A percentile compares a stretch with the other conserved stretches of the same genome.
phyloP scores from a whole-genome alignment of 192 early-diverging fungal species.

The Backusella circina region DNA sequence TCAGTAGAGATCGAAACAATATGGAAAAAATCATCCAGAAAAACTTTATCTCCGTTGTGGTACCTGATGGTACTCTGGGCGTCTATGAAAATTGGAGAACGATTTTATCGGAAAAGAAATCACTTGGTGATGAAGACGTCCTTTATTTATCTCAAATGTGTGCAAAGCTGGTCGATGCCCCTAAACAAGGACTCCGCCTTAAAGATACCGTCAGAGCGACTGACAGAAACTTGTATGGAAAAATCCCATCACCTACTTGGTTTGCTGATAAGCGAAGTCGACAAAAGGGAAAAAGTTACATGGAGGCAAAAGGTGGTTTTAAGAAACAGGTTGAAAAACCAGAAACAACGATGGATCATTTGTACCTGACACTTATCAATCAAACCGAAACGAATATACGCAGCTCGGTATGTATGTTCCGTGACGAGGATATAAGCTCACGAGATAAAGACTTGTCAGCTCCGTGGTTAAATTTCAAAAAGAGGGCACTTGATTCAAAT shows the following conservation, averaged over 20 bases:
- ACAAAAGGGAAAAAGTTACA: not conserved
- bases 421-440: not conserved
- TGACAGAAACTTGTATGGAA: not conserved
- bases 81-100: conserved; percentile 27
- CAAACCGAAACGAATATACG: not conserved
- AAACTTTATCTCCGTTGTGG: conserved; percentile 1
- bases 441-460: not conserved
- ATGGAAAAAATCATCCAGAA: conserved; percentile 10
- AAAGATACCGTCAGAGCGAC: not conserved
- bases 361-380: not conserved
- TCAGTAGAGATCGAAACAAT: not conserved
- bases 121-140: conserved; percentile 14
- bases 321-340: not conserved
- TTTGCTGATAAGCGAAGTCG: conserved; percentile 14
- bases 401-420: not conserved
- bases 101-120: conserved; percentile 14
- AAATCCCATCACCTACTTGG: conserved; percentile 22
- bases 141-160: conserved; percentile 34
- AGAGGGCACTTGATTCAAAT: not conserved
- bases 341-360: conserved; percentile 18
- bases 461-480: not conserved
- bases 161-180: conserved; percentile 27
- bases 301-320: not conserved
- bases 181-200: conserved; percentile 32
- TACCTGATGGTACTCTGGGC: conserved; percentile 18